phyloP scores from a whole-genome alignment of 257 asterid genomes.

The Solanum rostratum region DNA sequence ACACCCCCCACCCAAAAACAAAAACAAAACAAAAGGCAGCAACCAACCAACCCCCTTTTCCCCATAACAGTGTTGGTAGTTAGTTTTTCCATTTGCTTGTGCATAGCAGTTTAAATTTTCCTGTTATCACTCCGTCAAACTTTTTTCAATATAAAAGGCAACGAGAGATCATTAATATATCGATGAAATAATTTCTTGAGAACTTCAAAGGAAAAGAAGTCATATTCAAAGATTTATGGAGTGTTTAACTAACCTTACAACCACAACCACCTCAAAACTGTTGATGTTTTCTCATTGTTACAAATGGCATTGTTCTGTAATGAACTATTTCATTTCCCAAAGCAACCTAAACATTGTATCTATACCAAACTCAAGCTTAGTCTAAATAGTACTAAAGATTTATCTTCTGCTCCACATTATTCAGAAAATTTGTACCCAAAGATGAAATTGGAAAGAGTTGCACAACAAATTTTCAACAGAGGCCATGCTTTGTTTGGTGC shows the following conservation, averaged over 20 bases:
- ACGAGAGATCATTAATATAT: not conserved
- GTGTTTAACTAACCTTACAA: not conserved
- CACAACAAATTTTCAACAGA: not conserved
- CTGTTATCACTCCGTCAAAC: not conserved
- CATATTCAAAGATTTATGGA: not conserved
- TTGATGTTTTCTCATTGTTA: not conserved
- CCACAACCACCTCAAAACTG: not conserved
- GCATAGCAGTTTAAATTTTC: not conserved
- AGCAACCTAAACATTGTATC: not conserved
- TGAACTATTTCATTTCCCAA: not conserved
- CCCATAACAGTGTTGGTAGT: not conserved
- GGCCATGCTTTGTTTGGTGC: not conserved
- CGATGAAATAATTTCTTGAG: not conserved
- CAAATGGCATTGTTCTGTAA: not conserved
- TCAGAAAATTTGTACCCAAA: not conserved
- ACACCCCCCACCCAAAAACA: too few species aligned
- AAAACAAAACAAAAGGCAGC: too few species aligned
- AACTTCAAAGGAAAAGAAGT: not conserved
- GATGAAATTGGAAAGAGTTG: not conserved
- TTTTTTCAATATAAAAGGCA: not conserved
- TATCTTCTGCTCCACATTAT: not conserved
- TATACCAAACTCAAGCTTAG: not conserved
- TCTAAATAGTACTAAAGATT: not conserved
- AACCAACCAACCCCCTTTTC: not conserved
- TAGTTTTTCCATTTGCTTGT: not conserved